A percentile compares a stretch with the other conserved stretches of the same genome.
phyloP scores from a whole-genome alignment of 2,329 filamentous ascomycete genomes.

The Dactylellina cionopaga region DNA sequence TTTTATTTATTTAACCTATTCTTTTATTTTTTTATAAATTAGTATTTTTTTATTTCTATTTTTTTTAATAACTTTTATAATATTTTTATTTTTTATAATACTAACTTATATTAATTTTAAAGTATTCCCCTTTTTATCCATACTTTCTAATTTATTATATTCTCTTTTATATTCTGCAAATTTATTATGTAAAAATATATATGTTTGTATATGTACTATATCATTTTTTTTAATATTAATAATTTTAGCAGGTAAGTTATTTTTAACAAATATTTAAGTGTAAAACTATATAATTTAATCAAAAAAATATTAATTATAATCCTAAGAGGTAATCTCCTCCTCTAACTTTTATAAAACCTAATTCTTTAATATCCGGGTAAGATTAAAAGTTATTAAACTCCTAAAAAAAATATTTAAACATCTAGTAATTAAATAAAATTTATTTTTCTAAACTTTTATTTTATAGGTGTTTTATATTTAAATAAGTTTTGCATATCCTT shows the following conservation, averaged over 20 bases:
- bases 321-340: no score
- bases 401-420: no score
- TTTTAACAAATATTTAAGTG: neutral
- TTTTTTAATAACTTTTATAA: no score
- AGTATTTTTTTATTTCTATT: no score
- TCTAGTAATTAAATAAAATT: no score
- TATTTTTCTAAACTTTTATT: neutral
- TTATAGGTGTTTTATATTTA: neutral
- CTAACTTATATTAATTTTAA: neutral
- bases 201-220: neutral
- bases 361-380: neutral
- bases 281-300: neutral
- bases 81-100: neutral
- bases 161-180: no score
- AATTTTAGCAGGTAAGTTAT: neutral
- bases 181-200: no score
- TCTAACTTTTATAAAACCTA: neutral
- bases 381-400: neutral
- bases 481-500: neutral
- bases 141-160: no score
- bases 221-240: neutral
- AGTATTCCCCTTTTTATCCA: neutral
- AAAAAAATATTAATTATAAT: no score
- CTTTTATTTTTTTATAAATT: no score
- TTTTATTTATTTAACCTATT: no score